phyloP scores from a whole-genome alignment of 2,329 filamentous ascomycete species.

The Alternaria metachromatica region DNA sequence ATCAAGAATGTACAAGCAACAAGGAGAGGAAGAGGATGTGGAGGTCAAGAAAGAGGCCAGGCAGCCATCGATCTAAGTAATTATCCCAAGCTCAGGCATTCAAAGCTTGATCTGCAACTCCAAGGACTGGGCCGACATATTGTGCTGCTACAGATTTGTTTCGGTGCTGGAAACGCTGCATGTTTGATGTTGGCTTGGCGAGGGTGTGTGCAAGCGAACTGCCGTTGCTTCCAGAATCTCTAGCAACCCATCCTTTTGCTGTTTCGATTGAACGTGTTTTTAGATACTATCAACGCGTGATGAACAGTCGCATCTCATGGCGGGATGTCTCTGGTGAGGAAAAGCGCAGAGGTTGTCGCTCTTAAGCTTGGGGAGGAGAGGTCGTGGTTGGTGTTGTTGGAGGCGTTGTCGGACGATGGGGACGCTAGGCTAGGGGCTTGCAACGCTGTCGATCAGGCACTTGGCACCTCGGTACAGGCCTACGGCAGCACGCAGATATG shows the following conservation, averaged over 20 bases:
- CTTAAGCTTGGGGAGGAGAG: background rate
- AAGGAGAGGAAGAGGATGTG: slow-evolving; percentile 2
- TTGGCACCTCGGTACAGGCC: background rate
- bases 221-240: background rate
- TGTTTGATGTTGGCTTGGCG: slow-evolving; percentile 30
- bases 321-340: too few relatives aligned
- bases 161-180: slow-evolving; percentile 33
- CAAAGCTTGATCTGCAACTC: slow-evolving; percentile 18
- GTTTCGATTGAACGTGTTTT: background rate
- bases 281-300: background rate
- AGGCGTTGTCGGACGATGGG: background rate
- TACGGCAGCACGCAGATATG: background rate
- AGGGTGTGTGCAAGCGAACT: slow-evolving; percentile 1
- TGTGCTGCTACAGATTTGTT: slow-evolving; percentile 34
- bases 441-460: background rate
- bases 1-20: slow-evolving; percentile 1
- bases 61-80: slow-evolving; percentile 21
- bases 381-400: background rate
- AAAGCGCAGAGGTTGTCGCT: background rate
- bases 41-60: slow-evolving; percentile 16
- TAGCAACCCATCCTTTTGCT: background rate
- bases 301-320: background rate
- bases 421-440: background rate
- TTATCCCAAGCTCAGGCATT: slow-evolving; percentile 11
- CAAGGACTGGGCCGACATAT: slow-evolving; percentile 6